Percentiles rank a stretch among this genome's conserved stretches.
Conservation (phyloP, 2,329 filamentous ascomycete genomes). For the Aureobasidium uvarum region DNA sequence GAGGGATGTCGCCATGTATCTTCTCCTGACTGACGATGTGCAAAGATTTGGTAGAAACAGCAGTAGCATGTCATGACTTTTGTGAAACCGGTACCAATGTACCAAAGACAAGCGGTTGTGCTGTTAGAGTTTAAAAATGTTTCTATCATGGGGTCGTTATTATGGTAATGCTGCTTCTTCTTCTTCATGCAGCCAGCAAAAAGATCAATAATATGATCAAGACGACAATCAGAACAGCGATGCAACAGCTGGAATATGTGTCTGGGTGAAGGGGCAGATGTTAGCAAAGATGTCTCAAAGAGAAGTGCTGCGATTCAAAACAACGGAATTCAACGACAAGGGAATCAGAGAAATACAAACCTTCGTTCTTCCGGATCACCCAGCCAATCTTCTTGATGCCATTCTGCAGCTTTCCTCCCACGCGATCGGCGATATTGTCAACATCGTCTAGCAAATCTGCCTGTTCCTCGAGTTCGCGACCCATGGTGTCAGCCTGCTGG, state of each 20-base stretch:
- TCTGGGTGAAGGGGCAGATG: constrained; percentile 44
- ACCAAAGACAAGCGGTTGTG: neutral
- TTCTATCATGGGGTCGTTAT: neutral
- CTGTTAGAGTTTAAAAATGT: neutral
- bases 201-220: constrained; percentile 83
- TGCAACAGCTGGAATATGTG: constrained; percentile 81
- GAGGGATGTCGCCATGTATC: neutral
- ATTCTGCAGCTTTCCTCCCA: constrained; percentile 78
- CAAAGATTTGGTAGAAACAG: neutral
- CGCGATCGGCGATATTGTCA: constrained; percentile 79
- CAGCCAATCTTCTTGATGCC: constrained; percentile 83
- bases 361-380: constrained; percentile 88
- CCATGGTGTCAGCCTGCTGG: constrained; percentile 92
- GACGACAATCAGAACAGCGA: constrained; percentile 81
- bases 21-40: neutral
- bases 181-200: constrained; percentile 60
- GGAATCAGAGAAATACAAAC: constrained; percentile 43
- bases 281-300: neutral
- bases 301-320: neutral
- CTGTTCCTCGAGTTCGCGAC: constrained; percentile 93
- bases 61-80: neutral
- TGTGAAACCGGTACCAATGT: neutral
- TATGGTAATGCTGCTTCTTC: neutral
- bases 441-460: constrained; percentile 81
- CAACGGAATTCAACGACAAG: neutral